Base-by-base conservation (phyloP, 768 basidiomycete genomes). In the Hericium erinaceus region DNA sequence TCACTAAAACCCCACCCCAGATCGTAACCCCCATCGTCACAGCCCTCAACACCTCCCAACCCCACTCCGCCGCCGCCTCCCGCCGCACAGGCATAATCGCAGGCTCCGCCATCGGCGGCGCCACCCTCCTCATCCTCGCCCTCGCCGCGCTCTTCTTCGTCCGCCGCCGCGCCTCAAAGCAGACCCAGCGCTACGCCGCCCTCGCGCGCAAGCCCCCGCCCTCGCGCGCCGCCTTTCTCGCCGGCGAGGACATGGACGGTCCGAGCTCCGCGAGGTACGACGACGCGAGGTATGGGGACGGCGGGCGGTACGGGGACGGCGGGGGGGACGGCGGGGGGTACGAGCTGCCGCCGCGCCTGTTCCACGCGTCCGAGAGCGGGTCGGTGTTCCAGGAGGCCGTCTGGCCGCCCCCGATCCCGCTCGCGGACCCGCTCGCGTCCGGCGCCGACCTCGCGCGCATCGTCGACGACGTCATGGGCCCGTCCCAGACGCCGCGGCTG, bases 311-410 rank as follows among this genome's bases (percentile, higher is more conserved):
- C 15, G 6, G 24, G 15, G 22, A 37, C 49, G 4, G 12, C 51
- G 16, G 48, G 55, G 9, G 20, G 16, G 15, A 52, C 28, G 28
- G 28, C 28, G 28, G 18, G 2, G 3, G 4, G 9, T 49, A 41
- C 48, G 41, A 38, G 12, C 20, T 54, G 3, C 59, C 59, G 3
- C 60, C 61, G 6, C 62, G 46, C 1, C 40, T 63, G 5, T 24
- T 59, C 16, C 62, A 57, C 48, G 44, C 57, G 8, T 58, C 60
- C 15, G 62, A 57, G 16, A 56, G 57, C 3, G 62, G 62, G 11
- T 58, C 57, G 9, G 61, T 63, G 52, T 63, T 63, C 54, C 57
- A 61, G 2, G 62, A 63, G 49, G 48, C 52, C 28, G 60, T 63
- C 1, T 63, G 60, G 60, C 62, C 62, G 3, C 62, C 62, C 0